Evolutionary conservation across 179 eudicot species (phyloP), one percentile per base, ranked within the genome.

Genomic region (Silene coronaria): DNA sequence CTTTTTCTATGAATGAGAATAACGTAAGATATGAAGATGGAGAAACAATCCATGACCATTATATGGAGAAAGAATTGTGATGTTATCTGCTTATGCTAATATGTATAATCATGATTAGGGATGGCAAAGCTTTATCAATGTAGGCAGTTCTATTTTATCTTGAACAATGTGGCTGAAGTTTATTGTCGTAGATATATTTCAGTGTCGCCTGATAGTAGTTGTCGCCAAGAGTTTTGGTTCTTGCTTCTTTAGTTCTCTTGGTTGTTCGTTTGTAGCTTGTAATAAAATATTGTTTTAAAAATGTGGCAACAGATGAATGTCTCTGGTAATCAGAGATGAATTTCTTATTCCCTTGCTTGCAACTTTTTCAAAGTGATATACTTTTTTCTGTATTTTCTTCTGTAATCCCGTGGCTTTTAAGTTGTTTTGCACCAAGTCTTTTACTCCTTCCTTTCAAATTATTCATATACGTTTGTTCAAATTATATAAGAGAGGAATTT

Each of bases 301-400:
- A n/a, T 59, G 42, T 76, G 42, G 68, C 38, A 69, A 59, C 45
- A 67, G 26, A 67, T 63, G 51, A 24, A 67, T 67, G 14, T 67
- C 13, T 42, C 48, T 42, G 48, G 48, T 42, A 11, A 42, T n/a
- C 48, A 42, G 13, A 42, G 48, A 42, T 42, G 48, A 42, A 2
- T 36, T 9, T 32, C 21, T 23, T 17, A 23, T 22, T 21, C 45
- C 14, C 70, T 34, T 66, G 38, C 58, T 70, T 16, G 46, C 23
- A 70, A 16, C 28, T 42, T 42, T 9, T 42, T 42, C 14, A 42
- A 42, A 42, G 48, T 42, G 48, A 42, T 10, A 42, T 42, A 42
- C 48, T 42, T 42, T 42, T 42, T 11, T 9, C 17, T 17, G n/a
- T n/a, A 0, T n/a, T 53, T 17, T 6, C 3, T 17, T 53, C 7